Conservation (phyloP, 2,329 filamentous ascomycete genomes). For the Alternaria sp. region DNA sequence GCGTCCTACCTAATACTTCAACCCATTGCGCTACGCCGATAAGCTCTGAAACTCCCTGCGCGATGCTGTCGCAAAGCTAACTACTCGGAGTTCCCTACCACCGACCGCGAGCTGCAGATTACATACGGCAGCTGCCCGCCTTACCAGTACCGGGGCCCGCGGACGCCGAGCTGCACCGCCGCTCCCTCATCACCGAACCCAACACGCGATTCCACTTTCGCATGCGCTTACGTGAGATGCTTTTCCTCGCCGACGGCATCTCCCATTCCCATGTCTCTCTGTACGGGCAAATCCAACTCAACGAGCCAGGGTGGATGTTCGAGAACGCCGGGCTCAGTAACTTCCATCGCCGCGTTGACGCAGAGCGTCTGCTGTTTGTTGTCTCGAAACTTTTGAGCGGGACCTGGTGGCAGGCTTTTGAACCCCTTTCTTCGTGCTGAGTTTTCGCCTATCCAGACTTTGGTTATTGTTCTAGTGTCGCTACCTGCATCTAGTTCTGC, state of each 20-base stretch:
- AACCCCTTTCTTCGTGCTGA: slow-evolving; percentile 28
- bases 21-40: slow-evolving; percentile 9
- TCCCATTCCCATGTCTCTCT: not conserved
- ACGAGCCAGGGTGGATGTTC: slow-evolving; percentile 61
- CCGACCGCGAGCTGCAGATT: slow-evolving; percentile 10
- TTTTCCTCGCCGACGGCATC: too few species aligned
- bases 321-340: slow-evolving; percentile 51
- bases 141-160: slow-evolving; percentile 1
- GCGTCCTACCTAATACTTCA: not conserved
- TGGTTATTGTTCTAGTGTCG: slow-evolving; percentile 18
- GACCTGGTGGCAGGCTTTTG: slow-evolving; percentile 33
- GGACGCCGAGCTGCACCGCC: not conserved
- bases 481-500: not conserved
- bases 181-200: not conserved
- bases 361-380: slow-evolving; percentile 60
- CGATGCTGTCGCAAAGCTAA: not conserved
- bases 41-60: not conserved
- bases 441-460: slow-evolving; percentile 32
- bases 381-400: slow-evolving; percentile 24
- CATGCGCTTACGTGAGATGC: not conserved
- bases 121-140: not conserved
- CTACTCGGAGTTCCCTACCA: slow-evolving; percentile 7
- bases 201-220: not conserved
- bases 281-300: slow-evolving; percentile 52
- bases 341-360: slow-evolving; percentile 63